A percentile compares a stretch with the other conserved stretches of the same genome.
phyloP scores from a whole-genome alignment of 306 rosid genomes.

The Malus sylvestris region DNA sequence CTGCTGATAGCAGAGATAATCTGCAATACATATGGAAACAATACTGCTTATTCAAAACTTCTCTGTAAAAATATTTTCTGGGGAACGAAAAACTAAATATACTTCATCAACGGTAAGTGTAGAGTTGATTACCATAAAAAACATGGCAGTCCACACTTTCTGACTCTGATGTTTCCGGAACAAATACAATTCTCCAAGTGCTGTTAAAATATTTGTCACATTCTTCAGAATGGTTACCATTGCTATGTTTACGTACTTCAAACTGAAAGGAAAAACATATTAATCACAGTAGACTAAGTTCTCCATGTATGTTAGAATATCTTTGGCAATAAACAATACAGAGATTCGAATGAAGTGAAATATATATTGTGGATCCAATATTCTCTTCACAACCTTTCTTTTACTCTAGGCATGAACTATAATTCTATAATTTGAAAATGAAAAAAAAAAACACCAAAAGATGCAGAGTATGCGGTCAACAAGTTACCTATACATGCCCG shows the following conservation, averaged over 20 bases:
- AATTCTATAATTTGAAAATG: not conserved
- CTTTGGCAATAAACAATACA: not conserved
- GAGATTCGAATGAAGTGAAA: not conserved
- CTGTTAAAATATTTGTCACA: conserved; percentile 76
- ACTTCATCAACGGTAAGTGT: not conserved
- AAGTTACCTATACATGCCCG: conserved; percentile 84
- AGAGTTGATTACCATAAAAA: conserved; percentile 55
- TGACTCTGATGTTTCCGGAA: conserved; percentile 66
- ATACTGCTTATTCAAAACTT: not conserved
- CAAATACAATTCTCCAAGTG: conserved; percentile 72
- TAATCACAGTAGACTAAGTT: conserved; percentile 9
- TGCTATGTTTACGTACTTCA: conserved; percentile 80
- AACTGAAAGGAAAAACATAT: conserved; percentile 41
- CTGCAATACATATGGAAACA: conserved; percentile 29
- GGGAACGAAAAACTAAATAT: not conserved
- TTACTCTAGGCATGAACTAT: not conserved
- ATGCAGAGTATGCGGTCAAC: not conserved
- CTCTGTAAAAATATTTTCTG: not conserved
- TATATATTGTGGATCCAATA: conserved; percentile 6
- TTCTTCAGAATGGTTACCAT: conserved; percentile 97
- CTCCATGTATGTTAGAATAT: conserved; percentile 2
- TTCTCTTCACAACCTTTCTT: not conserved
- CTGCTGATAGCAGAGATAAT: conserved; percentile 75
- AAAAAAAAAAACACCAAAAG: not conserved
- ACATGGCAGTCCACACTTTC: conserved; percentile 88